Conservation (phyloP, 148 eudicot species). For the Drosera capensis region DNA sequence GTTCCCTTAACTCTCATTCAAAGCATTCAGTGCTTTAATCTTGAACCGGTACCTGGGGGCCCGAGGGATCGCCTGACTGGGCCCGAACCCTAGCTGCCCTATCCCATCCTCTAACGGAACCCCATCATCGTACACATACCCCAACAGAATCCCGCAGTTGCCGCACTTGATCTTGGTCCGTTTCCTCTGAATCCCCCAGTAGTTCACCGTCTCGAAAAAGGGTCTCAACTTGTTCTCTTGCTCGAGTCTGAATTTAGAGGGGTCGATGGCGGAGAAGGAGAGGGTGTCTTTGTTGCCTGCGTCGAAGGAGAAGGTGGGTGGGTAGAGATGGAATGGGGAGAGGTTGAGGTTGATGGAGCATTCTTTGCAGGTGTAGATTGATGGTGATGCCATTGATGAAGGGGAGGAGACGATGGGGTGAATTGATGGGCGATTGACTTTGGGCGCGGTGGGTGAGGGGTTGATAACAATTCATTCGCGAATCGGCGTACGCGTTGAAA, state of each 20-base stretch:
- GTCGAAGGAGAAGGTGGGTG: conserved; percentile 70
- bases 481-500: too few relatives aligned
- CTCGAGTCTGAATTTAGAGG: conserved; percentile 33
- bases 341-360: conserved; percentile 56
- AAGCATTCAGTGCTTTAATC: too few relatives aligned
- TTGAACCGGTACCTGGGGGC: conserved; percentile 70
- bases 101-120: conserved; percentile 36
- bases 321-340: conserved; percentile 34
- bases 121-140: conserved; percentile 69
- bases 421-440: too few relatives aligned
- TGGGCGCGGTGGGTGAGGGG: too few relatives aligned
- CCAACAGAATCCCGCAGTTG: conserved; percentile 36
- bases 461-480: too few relatives aligned
- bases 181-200: conserved; percentile 84
- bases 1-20: too few relatives aligned
- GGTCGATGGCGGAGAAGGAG: conserved; percentile 53
- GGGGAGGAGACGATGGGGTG: too few relatives aligned
- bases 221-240: conserved; percentile 61
- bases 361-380: conserved; percentile 55
- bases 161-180: conserved; percentile 46
- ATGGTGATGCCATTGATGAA: too few relatives aligned
- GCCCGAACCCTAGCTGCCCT: conserved; percentile 64
- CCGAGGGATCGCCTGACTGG: conserved; percentile 69
- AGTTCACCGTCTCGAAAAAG: conserved; percentile 66
- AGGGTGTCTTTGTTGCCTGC: conserved; percentile 82